Evolutionary conservation across 2,329 filamentous ascomycete species (phyloP).

Genomic region (Phaeosphaeriaceae sp.): DNA sequence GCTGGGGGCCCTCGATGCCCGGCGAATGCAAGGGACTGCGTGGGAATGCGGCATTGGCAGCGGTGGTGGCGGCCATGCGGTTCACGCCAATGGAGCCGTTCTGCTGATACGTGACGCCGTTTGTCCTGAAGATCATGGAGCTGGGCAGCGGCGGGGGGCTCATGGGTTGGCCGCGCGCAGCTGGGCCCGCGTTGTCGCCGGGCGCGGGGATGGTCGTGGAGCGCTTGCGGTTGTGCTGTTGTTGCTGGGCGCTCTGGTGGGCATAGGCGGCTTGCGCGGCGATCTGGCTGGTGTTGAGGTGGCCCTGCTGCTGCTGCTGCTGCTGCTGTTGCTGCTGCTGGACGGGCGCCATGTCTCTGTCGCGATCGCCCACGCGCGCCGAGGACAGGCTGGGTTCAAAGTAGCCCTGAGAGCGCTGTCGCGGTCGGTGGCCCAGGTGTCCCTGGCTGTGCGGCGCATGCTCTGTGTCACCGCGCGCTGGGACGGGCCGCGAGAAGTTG

Average conservation of each 20-base stretch:
- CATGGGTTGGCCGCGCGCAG: conserved; percentile 53
- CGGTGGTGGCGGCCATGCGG: conserved; percentile 71
- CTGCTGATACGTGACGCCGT: conserved; percentile 63
- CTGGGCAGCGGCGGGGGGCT: conserved; percentile 62
- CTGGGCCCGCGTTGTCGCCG: conserved; percentile 37
- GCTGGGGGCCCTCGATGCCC: conserved; percentile 33
- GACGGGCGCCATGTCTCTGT: conserved; percentile 51
- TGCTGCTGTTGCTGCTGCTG: neutral
- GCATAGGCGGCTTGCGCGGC: conserved; percentile 80
- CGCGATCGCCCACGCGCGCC: conserved; percentile 49
- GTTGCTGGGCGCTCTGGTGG: conserved; percentile 61
- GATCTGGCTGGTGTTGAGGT: conserved; percentile 74
- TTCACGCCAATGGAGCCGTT: conserved; percentile 64
- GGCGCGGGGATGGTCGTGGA: conserved; percentile 75
- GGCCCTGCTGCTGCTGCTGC: conserved; percentile 14
- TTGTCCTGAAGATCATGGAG: conserved; percentile 49
- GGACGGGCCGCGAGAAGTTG: conserved; percentile 48
- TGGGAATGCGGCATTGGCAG: conserved; percentile 76
- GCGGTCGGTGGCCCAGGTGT: conserved; percentile 61
- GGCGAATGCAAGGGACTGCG: conserved; percentile 62
- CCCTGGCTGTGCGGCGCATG: conserved; percentile 39
- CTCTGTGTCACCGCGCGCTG: conserved; percentile 33
- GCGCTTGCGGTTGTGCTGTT: conserved; percentile 63
- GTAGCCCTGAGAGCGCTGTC: conserved; percentile 76
- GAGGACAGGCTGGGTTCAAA: conserved; percentile 77